A percentile compares a stretch with the other conserved stretches of the same genome.
These are phyloP conservation scores for Symbiodinium natans DNA, from an alignment of 73 alveolate genomes.

Conservation along the genomic window DNA sequence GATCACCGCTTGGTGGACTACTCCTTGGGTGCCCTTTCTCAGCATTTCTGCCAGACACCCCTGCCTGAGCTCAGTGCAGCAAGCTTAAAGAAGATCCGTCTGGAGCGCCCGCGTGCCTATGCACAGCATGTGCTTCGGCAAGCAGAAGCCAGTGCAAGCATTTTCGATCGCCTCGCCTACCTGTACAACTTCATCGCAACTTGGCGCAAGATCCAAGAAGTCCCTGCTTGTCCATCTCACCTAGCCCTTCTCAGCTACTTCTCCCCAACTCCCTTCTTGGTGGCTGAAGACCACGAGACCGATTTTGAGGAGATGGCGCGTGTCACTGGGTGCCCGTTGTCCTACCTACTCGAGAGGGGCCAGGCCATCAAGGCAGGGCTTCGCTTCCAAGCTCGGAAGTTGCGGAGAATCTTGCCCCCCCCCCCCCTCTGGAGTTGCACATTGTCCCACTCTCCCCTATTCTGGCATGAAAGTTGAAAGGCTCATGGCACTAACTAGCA, in stretches of 20 bases:
- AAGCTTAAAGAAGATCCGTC: background rate
- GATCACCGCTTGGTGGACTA: constrained; percentile 12
- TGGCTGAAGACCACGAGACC: background rate
- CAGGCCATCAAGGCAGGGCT: constrained; percentile 35
- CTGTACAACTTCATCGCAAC: background rate
- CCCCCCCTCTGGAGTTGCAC: no score
- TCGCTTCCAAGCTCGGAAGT: no score
- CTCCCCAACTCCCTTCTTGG: background rate
- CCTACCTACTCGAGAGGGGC: constrained; percentile 96
- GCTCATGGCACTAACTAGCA: no score
- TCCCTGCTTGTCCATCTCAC: no score
- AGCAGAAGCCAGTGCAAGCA: background rate
- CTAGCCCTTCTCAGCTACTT: background rate
- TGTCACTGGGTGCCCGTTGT: constrained; percentile 99
- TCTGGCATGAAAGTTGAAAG: no score
- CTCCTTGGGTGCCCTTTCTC: constrained; percentile 9
- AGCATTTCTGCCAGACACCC: background rate
- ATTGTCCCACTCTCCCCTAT: no score
- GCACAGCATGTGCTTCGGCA: constrained; percentile 18
- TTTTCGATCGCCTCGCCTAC: constrained; percentile 1
- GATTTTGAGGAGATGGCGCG: constrained; percentile 98
- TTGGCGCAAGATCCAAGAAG: no score
- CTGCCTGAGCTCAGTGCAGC: constrained; percentile 19
- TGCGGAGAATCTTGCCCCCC: background rate
- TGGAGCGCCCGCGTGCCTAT: background rate